phyloP scores from a whole-genome alignment of 352 stramenopile species.

The Globisporangium ultimum region DNA sequence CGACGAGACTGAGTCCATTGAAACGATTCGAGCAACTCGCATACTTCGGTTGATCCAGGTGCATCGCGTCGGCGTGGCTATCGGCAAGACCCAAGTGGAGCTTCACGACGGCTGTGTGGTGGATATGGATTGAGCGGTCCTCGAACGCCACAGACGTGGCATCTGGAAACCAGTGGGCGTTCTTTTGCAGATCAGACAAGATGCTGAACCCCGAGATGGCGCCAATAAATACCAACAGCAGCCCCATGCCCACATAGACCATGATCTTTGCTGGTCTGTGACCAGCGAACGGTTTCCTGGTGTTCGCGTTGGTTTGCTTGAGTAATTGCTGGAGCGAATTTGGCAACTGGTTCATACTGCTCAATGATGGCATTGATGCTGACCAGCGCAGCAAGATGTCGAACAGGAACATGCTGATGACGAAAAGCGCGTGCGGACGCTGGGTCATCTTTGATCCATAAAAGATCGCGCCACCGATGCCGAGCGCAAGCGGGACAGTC shows the following conservation, averaged over 20 bases:
- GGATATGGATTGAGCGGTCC: slow-evolving; percentile 66
- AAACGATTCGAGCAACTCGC: slow-evolving; percentile 75
- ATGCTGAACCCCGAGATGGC: slow-evolving; percentile 76
- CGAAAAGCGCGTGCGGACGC: slow-evolving; percentile 69
- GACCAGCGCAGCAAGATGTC: slow-evolving; percentile 59
- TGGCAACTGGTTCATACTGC: slow-evolving; percentile 37
- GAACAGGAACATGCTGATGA: slow-evolving; percentile 77
- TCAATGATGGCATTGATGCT: slow-evolving; percentile 42
- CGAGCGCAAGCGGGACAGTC: slow-evolving; percentile 50
- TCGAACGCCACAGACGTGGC: slow-evolving; percentile 66
- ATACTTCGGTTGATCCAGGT: slow-evolving; percentile 51
- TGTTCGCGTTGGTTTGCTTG: slow-evolving; percentile 40
- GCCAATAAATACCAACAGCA: slow-evolving; percentile 67
- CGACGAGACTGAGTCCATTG: slow-evolving; percentile 71
- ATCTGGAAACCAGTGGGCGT: slow-evolving; percentile 74
- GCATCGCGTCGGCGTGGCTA: slow-evolving; percentile 33
- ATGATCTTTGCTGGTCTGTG: slow-evolving; percentile 61
- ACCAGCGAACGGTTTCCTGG: slow-evolving; percentile 39
- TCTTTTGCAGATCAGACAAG: slow-evolving; percentile 67
- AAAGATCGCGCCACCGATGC: slow-evolving; percentile 47
- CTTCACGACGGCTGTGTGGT: slow-evolving; percentile 84
- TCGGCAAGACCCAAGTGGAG: slow-evolving; percentile 70
- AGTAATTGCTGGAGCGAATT: slow-evolving; percentile 65
- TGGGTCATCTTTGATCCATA: slow-evolving; percentile 73
- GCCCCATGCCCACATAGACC: slow-evolving; percentile 51